A percentile compares a stretch with the other conserved stretches of the same genome.
Evolutionary conservation across 768 basidiomycete species (phyloP).

Genomic region (Flagelloscypha sp.): DNA sequence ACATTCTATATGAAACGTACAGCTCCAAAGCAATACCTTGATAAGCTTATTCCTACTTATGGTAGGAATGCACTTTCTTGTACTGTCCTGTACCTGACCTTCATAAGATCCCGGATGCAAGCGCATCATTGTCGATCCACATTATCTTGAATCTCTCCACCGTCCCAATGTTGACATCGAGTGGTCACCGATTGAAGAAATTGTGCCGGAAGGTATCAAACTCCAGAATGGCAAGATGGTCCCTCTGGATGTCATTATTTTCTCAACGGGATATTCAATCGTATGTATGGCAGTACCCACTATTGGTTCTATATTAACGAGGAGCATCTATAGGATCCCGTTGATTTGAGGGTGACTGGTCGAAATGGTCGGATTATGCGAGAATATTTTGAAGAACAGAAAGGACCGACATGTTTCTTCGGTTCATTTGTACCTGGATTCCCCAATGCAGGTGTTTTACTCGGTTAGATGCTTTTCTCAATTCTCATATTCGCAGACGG

Average conservation of each 20-base stretch:
- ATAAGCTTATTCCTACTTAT: slow-evolving; percentile 43
- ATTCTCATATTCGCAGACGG: not conserved
- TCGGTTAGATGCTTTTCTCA: slow-evolving; percentile 27
- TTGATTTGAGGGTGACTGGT: slow-evolving; percentile 32
- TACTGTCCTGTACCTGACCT: not conserved
- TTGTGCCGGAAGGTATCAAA: slow-evolving; percentile 43
- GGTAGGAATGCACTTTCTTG: slow-evolving; percentile 23
- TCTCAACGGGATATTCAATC: slow-evolving; percentile 45
- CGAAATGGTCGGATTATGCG: slow-evolving; percentile 30
- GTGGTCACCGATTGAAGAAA: slow-evolving; percentile 40
- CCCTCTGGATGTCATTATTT: slow-evolving; percentile 49
- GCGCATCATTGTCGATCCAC: slow-evolving; percentile 53
- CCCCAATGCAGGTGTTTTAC: slow-evolving; percentile 42
- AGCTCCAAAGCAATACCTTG: slow-evolving; percentile 40
- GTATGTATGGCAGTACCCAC: slow-evolving; percentile 21
- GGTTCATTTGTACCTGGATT: slow-evolving; percentile 49
- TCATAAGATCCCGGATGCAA: slow-evolving; percentile 50
- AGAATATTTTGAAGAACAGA: slow-evolving; percentile 40
- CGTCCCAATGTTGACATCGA: slow-evolving; percentile 43
- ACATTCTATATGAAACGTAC: slow-evolving; percentile 36
- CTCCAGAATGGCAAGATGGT: slow-evolving; percentile 41
- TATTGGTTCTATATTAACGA: slow-evolving; percentile 2
- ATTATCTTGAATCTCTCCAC: slow-evolving; percentile 45
- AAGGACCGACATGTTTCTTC: slow-evolving; percentile 44
- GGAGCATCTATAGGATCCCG: slow-evolving; percentile 24